These are phyloP conservation scores for Alternaria consortialis DNA, from an alignment of 2,329 filamentous ascomycete species.

Conservation along the genomic window DNA sequence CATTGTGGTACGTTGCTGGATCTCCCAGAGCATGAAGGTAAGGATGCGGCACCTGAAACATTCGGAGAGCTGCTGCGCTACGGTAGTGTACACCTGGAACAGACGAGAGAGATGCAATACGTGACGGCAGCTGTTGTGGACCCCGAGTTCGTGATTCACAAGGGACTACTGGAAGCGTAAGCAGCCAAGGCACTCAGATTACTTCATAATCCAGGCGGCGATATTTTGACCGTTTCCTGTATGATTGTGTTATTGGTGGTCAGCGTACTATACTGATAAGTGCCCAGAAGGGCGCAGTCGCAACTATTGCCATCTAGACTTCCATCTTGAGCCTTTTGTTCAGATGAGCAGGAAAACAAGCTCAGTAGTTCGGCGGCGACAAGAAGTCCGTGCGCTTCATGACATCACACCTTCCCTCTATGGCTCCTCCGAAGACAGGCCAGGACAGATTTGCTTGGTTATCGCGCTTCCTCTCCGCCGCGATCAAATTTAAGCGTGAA, in stretches of 20 bases:
- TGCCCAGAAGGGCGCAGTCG: background rate
- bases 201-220: background rate
- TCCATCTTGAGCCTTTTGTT: background rate
- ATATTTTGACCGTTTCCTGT: background rate
- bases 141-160: slow-evolving; percentile 26
- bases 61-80: slow-evolving; percentile 51
- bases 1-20: slow-evolving; percentile 45
- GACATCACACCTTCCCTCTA: background rate
- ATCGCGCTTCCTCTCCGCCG: background rate
- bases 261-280: background rate
- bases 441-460: background rate
- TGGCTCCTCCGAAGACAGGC: background rate
- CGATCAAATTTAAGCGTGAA: background rate
- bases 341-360: background rate
- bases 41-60: slow-evolving; percentile 43
- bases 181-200: background rate
- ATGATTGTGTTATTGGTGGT: background rate
- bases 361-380: background rate
- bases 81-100: slow-evolving; percentile 48
- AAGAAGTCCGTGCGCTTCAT: background rate
- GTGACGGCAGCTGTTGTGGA: slow-evolving; percentile 26
- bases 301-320: background rate
- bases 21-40: slow-evolving; percentile 42
- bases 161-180: slow-evolving; percentile 29
- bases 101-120: slow-evolving; percentile 42